These are phyloP conservation scores for Lecanicillium sp. DNA, from an alignment of 2,329 filamentous ascomycete genomes.

Conservation along the genomic window DNA sequence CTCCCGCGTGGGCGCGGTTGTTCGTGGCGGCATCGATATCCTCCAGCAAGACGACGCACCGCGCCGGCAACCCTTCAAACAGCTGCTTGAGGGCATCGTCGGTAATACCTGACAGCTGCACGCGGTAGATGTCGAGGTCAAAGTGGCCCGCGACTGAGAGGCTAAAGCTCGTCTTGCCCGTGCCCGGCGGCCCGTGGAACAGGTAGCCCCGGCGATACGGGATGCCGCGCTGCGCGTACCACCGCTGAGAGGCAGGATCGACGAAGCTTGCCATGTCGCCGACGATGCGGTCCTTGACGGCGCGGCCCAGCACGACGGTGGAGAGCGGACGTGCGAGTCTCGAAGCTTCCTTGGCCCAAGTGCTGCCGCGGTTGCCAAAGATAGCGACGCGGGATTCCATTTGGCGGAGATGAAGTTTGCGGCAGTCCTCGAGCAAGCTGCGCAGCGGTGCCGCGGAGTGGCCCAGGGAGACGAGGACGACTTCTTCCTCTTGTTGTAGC, in stretches of 20 bases:
- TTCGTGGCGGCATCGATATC: slow-evolving; percentile 42
- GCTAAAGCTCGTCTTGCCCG: slow-evolving; percentile 52
- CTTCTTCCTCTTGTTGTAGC: background rate
- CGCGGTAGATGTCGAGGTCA: slow-evolving; percentile 43
- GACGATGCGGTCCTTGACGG: background rate
- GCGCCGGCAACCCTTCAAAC: slow-evolving; percentile 45
- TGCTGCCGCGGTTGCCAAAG: background rate
- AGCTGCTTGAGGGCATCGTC: slow-evolving; percentile 46
- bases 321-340: background rate
- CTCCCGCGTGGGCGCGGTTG: background rate
- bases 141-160: slow-evolving; percentile 47
- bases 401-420: background rate
- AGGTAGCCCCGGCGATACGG: slow-evolving; percentile 48
- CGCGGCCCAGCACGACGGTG: background rate
- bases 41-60: slow-evolving; percentile 49
- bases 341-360: background rate
- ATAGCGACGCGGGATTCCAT: background rate
- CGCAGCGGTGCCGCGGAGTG: background rate
- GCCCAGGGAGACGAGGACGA: background rate
- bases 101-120: slow-evolving; percentile 43
- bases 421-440: background rate
- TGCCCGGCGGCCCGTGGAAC: slow-evolving; percentile 58
- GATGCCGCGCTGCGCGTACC: slow-evolving; percentile 20
- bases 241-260: background rate
- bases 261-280: slow-evolving; percentile 3